Evolutionary conservation across 495 filamentous ascomycete genomes (phyloP), one percentile per base, ranked within the genome.

Genomic region (Penicillium roqueforti): DNA sequence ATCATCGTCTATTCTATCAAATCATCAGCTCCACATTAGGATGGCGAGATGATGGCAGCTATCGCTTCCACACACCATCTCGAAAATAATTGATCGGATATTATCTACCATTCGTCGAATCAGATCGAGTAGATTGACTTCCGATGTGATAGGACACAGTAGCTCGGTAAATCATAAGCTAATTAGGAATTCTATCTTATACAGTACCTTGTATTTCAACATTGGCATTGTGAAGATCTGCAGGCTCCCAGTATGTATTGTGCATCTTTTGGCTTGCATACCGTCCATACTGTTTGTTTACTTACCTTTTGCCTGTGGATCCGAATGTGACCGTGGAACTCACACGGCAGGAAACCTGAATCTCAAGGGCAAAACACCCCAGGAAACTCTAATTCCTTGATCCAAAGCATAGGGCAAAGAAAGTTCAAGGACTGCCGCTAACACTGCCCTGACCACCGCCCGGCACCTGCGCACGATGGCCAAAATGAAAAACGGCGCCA

Each of bases 181-280:
- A 3, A 39, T 9, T 39, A 16, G 37, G 4, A 20, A 39, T 34
- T 14, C n/a, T 36, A n/a, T 7, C 3, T 25, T 14, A 1, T 28
- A 45, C 25, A 0, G 25, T 49, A 11, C 20, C 18, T 25, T 31
- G 14, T 31, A 19, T 29, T 23, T 51, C 36, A 9, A 53, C 39
- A 50, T 50, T 50, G 47, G 23, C 29, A 44, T 53, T 45, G 39
- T 53, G 29, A 34, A 45, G 47, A 50, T 50, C 47, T 50, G 47
- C 47, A 50, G 2, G 14, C 20, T 29, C 16, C 49, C 26, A 43
- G 26, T 31, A 31, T 3, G 28, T 47, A 39, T 54, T 47, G 40
- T 44, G 42, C 25, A 47, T 47, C 18, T 31, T 54, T 54, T 20
- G 20, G 40, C 50, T 47, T 39, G 19, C 19, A 18, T 38, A 20